Evolutionary conservation across 2,329 filamentous ascomycete species (phyloP).

Genomic region (Pseudocercospora cruenta): DNA sequence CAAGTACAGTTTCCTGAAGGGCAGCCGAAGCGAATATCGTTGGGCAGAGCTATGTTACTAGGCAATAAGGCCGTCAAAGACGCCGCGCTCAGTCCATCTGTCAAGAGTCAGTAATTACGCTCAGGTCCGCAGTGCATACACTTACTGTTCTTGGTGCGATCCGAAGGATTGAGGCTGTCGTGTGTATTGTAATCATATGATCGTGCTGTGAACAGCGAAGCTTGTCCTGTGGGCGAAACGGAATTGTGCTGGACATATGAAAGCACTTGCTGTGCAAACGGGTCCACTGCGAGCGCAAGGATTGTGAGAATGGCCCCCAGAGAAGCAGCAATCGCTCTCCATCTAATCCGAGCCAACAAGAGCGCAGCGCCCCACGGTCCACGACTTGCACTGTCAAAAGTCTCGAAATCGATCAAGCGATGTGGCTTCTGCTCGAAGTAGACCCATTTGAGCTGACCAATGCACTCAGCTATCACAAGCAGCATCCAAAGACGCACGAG

Average conservation of each 20-base stretch:
- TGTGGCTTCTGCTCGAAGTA: conserved; percentile 1
- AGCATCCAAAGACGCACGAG: not conserved
- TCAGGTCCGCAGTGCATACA: not conserved
- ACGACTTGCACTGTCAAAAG: conserved; percentile 2
- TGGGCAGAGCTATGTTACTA: not conserved
- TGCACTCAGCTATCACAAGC: not conserved
- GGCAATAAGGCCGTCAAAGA: conserved; percentile 4
- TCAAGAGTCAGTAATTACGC: not conserved
- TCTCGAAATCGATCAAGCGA: conserved; percentile 1
- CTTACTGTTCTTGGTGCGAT: conserved; percentile 2
- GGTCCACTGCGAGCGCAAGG: conserved; percentile 3
- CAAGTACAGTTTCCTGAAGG: conserved; percentile 4
- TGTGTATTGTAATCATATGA: conserved; percentile 2
- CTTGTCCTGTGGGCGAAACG: not conserved
- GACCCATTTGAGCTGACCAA: conserved; percentile 5
- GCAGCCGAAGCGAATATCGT: not conserved
- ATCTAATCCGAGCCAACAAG: not conserved
- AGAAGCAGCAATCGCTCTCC: not conserved
- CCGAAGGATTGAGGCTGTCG: conserved; percentile 2
- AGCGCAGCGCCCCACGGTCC: not conserved
- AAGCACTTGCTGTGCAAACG: conserved; percentile 4
- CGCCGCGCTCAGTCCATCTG: conserved; percentile 1
- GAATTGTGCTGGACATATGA: not conserved
- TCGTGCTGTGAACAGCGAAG: not conserved
- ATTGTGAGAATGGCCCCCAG: not conserved